Evolutionary conservation across 352 stramenopile genomes (phyloP).

Genomic region (Globisporangium nodosum): DNA sequence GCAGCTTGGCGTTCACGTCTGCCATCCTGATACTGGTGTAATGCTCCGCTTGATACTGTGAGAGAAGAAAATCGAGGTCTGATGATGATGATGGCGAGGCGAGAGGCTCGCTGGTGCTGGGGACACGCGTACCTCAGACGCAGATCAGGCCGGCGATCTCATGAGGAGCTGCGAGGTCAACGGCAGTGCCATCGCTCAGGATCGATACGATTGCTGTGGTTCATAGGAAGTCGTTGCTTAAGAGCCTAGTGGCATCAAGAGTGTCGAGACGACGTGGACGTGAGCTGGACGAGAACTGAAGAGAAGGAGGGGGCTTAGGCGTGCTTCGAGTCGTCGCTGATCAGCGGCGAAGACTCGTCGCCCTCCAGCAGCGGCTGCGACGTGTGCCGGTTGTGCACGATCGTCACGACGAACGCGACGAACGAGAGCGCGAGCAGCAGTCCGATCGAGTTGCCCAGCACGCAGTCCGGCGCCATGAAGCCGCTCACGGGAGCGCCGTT

Average conservation of each 20-base stretch:
- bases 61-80: too few species aligned
- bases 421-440: conserved; percentile 53
- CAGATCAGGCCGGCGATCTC: too few species aligned
- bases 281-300: too few species aligned
- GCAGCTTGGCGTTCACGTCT: conserved; percentile 21
- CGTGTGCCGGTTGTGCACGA: conserved; percentile 48
- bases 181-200: too few species aligned
- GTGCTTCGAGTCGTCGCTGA: conserved; percentile 10
- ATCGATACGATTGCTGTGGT: too few species aligned
- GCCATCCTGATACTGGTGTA: not conserved
- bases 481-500: conserved; percentile 59
- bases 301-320: too few species aligned
- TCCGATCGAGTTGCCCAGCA: conserved; percentile 69
- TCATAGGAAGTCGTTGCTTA: too few species aligned
- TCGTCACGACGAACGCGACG: conserved; percentile 31
- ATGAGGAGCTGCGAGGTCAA: too few species aligned
- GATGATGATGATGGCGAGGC: too few species aligned
- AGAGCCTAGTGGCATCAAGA: too few species aligned
- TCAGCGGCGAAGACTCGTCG: conserved; percentile 42
- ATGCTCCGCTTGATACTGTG: too few species aligned
- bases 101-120: not conserved
- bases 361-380: conserved; percentile 4
- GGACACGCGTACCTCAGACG: not conserved
- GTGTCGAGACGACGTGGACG: too few species aligned
- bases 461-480: conserved; percentile 67